Base-by-base conservation (phyloP, 169 alveolate genomes). In the Plasmodium fragile region DNA sequence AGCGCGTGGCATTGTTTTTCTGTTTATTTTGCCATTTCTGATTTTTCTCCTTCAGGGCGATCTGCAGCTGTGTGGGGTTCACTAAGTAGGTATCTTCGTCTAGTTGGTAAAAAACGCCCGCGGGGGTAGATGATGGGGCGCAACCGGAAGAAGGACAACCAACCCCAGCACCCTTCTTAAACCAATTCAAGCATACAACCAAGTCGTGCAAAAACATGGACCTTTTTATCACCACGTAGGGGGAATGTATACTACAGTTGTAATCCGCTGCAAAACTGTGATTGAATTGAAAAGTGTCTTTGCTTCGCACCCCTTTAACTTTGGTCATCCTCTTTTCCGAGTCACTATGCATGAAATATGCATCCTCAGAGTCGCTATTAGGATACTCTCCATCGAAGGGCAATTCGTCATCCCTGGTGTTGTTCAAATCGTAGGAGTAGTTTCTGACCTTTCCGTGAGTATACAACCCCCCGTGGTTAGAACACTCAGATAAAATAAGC, bases 121-220 rank as follows among this genome's bases (percentile, higher is more conserved):
- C 69, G 2, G 70, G 13, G 30, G 49, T 45, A 32, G 11, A 59
- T 5, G 11, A 59, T 5, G 73, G 4, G 30, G 34, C 10, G 11
- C 34, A 25, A 65, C 45, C 53, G 52, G 13, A 5, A 7, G 53
- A 43, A 49, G 59, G 59, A 49, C 25, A 49, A 49, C 59, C 25
- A 49, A 49, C 59, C 22, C 25, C 4, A 13, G 59, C 34, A 30
- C 71, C 39, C 22, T 49, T 32, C 59, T 89, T 89, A 69, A 39
- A 89, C 69, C 71, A 89, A 89, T 89, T 18, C 82, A 89, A 25
- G 49, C 94, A 89, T 18, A 89, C 28, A 79, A 89, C 71, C 71
- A 89, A 65, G 72, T 89, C 94, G 72, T 89, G 94, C 34, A 89
- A 78, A 4, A 89, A 79, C 41, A 89, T 4, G 49, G 91, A 89